Evolutionary conservation across 352 stramenopile species (phyloP), one percentile per base, ranked within the genome.

Genomic region (Phytopythium oedochilum): DNA sequence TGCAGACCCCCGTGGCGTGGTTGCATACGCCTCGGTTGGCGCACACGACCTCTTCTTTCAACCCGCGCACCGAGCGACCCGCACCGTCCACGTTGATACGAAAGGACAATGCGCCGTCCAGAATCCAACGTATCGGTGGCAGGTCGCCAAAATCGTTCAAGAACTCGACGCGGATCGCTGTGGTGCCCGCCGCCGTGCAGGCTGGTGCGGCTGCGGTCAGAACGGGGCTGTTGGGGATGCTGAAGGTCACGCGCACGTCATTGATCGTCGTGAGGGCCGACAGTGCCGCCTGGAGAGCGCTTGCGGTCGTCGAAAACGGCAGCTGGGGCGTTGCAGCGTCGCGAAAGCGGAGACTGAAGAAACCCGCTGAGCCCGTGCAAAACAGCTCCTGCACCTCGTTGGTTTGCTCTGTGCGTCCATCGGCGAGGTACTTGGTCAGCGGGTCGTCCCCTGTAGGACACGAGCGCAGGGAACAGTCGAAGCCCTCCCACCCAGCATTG

Each of bases 381-480:
- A 75, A 57, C 40, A 97, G 59, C 39, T 74, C 62, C 58, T 96
- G 87, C 14, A 94, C 64, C 52, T 96, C 88, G 58, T 93, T 94
- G 49, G 73, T 55, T 61, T 97, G 84, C 9, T 45, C 57, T 2
- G 52, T 42, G 3, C 26, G 6, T 26, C 70, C 72, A 25, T 70
- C 51, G 0, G 49, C 1, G 35, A 60, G 52, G 53, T 70, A 70
- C n/a, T 63, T 28, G 0, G 88, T 95, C 59, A 92, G 71, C 2
- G 88, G 88, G 59, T 97, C 86, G 59, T 97, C 94, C 49, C 90
- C 92, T 18, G 78, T 91, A 8, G 88, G 88, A 57, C 92, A 98
- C 18, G 82, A 88, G n/a, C 86, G 66, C 49, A 70, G 65, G 15
- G 76, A 83, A 70, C 94, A 98, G 52, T 95, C 86, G 53, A 96